Evolutionary conservation across 2,329 filamentous ascomycete genomes (phyloP).

Genomic region (Calonectria fujianensis): DNA sequence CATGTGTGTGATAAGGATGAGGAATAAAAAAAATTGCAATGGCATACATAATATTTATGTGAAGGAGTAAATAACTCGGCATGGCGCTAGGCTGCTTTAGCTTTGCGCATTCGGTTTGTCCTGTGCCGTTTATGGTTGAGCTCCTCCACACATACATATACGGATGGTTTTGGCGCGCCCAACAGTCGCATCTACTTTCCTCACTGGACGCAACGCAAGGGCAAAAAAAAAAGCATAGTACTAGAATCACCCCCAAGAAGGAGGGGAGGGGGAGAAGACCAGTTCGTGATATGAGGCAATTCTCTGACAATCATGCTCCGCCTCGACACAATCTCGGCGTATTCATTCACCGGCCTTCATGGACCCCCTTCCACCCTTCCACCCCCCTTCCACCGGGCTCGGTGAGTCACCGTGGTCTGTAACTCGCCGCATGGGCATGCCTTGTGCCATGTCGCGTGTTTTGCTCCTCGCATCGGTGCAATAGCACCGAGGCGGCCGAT

Average conservation of each 20-base stretch:
- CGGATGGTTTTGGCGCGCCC: background rate
- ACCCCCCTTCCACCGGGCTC: background rate
- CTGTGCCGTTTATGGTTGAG: background rate
- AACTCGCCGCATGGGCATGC: slow-evolving; percentile 3
- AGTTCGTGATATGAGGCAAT: background rate
- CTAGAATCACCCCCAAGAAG: background rate
- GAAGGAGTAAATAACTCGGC: background rate
- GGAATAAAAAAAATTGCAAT: background rate
- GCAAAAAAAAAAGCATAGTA: background rate
- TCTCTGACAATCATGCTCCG: background rate
- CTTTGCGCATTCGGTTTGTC: background rate
- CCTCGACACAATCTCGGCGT: background rate
- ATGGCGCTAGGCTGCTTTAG: background rate
- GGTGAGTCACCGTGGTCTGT: slow-evolving; percentile 16
- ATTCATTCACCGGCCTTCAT: background rate
- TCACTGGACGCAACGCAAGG: background rate
- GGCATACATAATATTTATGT: background rate
- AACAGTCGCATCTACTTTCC: slow-evolving; percentile 1
- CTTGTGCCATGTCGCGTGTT: slow-evolving; percentile 7
- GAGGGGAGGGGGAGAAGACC: background rate
- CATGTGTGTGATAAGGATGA: background rate
- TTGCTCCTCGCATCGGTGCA: background rate
- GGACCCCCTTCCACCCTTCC: background rate
- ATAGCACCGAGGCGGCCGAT: slow-evolving; percentile 2
- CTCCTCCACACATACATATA: background rate